Conservation (phyloP, 345 rosid genomes). For the Trapa bicornis region DNA sequence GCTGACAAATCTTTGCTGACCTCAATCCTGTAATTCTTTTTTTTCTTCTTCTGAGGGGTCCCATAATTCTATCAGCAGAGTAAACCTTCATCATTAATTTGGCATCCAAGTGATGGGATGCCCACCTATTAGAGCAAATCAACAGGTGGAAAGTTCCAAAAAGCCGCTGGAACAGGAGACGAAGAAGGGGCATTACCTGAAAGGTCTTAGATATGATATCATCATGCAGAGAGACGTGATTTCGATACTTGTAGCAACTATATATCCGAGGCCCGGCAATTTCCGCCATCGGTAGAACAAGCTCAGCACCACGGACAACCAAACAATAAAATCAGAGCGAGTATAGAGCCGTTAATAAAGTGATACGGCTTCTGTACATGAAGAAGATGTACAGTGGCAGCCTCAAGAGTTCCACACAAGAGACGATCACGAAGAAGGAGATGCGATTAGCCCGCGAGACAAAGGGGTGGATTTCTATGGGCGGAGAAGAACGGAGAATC, state of each 20-base stretch:
- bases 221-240: conserved; percentile 77
- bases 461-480: background rate
- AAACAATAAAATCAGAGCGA: background rate
- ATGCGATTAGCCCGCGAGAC: conserved; percentile 3
- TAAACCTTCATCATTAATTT: background rate
- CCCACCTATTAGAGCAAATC: background rate
- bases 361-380: no score
- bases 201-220: conserved; percentile 87
- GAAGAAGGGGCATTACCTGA: conserved; percentile 46
- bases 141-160: background rate
- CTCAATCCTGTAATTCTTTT: background rate
- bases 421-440: background rate
- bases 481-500: background rate
- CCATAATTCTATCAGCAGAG: background rate
- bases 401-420: background rate
- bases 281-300: conserved; percentile 42
- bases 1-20: background rate
- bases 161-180: background rate
- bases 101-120: background rate
- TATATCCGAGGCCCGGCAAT: conserved; percentile 65
- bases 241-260: conserved; percentile 76
- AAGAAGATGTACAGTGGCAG: background rate
- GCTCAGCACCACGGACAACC: background rate
- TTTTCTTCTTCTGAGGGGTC: no score
- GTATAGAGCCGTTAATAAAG: background rate